A percentile compares a stretch with the other conserved stretches of the same genome.
phyloP scores from a whole-genome alignment of 2,329 filamentous ascomycete species.

The Microdochium trichocladiopsis region DNA sequence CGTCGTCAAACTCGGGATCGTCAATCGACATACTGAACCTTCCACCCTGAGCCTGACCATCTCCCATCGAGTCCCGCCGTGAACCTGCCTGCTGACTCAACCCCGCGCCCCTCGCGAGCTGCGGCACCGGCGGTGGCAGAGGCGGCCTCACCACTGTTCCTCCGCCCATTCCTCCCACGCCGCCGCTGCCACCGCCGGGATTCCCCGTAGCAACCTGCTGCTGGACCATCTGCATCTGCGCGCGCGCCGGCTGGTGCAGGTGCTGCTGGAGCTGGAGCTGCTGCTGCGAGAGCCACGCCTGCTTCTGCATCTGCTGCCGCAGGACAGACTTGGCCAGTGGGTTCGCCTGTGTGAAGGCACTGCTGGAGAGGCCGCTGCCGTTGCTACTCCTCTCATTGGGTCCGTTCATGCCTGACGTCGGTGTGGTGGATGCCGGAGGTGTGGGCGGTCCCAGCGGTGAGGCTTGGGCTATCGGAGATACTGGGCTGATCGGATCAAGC shows the following conservation, averaged over 20 bases:
- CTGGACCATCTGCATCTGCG: neutral
- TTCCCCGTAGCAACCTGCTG: neutral
- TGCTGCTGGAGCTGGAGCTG: neutral
- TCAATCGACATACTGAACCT: neutral
- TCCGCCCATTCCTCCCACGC: too few species aligned
- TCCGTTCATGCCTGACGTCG: neutral
- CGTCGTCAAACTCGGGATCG: neutral
- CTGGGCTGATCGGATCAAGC: too few species aligned
- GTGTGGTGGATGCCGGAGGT: neutral
- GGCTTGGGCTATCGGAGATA: neutral
- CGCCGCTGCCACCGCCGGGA: neutral
- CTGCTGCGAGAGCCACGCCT: neutral
- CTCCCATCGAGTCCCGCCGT: too few species aligned
- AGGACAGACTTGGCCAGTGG: neutral
- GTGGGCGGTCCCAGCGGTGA: neutral
- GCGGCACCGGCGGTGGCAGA: neutral
- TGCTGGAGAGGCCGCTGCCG: neutral
- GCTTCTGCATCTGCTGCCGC: conserved; percentile 1
- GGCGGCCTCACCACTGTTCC: neutral
- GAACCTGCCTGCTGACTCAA: neutral
- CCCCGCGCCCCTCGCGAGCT: neutral
- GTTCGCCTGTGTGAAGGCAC: neutral
- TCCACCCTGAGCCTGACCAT: neutral
- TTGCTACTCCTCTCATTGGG: neutral
- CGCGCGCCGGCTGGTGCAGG: neutral